Conservation (phyloP, 2,329 filamentous ascomycete species). For the Coniochaeta ligniaria region DNA sequence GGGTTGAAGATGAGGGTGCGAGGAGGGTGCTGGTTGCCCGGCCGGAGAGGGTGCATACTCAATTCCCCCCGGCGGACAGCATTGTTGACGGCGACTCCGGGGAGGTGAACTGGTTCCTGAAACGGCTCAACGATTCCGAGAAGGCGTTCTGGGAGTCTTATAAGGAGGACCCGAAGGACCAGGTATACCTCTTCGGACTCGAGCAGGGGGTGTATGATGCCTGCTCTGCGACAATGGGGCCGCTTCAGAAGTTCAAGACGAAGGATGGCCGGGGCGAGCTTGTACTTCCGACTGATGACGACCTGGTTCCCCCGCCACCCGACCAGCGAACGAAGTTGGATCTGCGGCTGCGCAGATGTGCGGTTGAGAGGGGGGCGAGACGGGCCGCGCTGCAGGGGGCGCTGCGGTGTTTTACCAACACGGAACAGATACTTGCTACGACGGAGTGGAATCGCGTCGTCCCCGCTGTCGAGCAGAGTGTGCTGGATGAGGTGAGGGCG, state of each 20-base stretch:
- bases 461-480: slow-evolving; percentile 22
- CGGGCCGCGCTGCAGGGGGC: slow-evolving; percentile 38
- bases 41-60: neutral
- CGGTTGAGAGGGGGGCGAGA: slow-evolving; percentile 30
- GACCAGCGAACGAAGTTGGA: neutral
- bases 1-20: neutral
- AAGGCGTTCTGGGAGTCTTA: neutral
- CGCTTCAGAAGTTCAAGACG: neutral
- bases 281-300: slow-evolving; percentile 1
- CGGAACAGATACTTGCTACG: slow-evolving; percentile 29
- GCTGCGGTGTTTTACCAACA: slow-evolving; percentile 27
- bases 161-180: neutral
- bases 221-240: slow-evolving; percentile 16
- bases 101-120: neutral
- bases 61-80: neutral
- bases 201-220: slow-evolving; percentile 28
- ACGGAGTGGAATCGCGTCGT: slow-evolving; percentile 26
- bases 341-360: neutral
- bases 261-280: slow-evolving; percentile 2
- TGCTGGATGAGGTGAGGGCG: slow-evolving; percentile 16
- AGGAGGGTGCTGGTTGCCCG: neutral
- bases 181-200: slow-evolving; percentile 21
- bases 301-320: neutral
- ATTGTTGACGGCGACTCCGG: neutral
- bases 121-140: neutral